phyloP scores from a whole-genome alignment of 1,284 basidiomycete genomes.

The Cryptococcus sp. region DNA sequence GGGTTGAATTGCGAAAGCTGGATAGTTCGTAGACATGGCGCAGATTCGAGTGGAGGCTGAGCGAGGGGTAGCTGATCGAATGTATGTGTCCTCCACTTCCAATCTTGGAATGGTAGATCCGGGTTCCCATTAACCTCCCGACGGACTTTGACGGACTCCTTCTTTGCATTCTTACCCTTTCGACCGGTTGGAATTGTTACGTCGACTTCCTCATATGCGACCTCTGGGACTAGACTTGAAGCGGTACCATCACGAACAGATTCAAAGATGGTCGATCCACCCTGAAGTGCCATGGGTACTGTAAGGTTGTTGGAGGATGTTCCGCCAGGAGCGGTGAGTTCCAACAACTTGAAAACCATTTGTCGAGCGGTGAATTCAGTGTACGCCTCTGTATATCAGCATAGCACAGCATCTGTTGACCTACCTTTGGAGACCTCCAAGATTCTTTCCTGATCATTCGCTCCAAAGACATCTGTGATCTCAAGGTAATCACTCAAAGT shows the following conservation, averaged over 20 bases:
- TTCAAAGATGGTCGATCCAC: slow-evolving; percentile 52
- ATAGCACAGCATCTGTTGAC: slow-evolving; percentile 6
- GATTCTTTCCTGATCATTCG: slow-evolving; percentile 33
- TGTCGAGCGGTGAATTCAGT: slow-evolving; percentile 52
- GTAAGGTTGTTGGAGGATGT: slow-evolving; percentile 44
- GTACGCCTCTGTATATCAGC: slow-evolving; percentile 46
- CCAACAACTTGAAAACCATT: slow-evolving; percentile 51
- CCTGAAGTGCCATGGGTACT: slow-evolving; percentile 47
- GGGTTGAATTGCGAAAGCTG: slow-evolving; percentile 58
- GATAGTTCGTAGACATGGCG: slow-evolving; percentile 49
- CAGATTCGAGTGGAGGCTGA: slow-evolving; percentile 38
- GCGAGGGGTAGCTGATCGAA: slow-evolving; percentile 42
- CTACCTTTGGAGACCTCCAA: slow-evolving; percentile 46
- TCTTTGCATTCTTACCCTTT: slow-evolving; percentile 36
- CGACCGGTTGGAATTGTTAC: slow-evolving; percentile 25
- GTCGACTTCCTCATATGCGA: slow-evolving; percentile 34
- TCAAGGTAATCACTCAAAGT: slow-evolving; percentile 49
- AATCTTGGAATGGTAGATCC: slow-evolving; percentile 47
- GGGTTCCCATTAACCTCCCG: slow-evolving; percentile 33
- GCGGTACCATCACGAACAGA: slow-evolving; percentile 48
- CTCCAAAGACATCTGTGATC: slow-evolving; percentile 47
- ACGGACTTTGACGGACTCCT: slow-evolving; percentile 37
- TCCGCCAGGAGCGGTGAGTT: slow-evolving; percentile 49
- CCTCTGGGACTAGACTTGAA: slow-evolving; percentile 20
- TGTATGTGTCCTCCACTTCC: slow-evolving; percentile 33